Conservation (phyloP, 495 filamentous ascomycete genomes). For the Geoglossum glabrum region DNA sequence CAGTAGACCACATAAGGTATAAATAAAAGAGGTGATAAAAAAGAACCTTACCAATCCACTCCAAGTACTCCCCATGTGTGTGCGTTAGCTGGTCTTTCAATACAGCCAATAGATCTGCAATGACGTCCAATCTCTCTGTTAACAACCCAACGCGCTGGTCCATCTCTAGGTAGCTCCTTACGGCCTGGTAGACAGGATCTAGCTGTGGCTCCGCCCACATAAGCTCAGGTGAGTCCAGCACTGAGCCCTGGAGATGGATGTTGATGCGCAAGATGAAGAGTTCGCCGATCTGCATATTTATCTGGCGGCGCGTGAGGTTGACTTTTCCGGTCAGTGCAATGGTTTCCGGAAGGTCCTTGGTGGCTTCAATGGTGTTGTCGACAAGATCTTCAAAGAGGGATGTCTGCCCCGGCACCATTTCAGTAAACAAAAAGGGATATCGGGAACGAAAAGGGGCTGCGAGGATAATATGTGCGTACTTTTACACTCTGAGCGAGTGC, state of each 20-base stretch:
- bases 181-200: conserved; percentile 86
- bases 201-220: conserved; percentile 97
- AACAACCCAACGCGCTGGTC: conserved; percentile 82
- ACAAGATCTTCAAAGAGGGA: conserved; percentile 91
- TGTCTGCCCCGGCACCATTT: conserved; percentile 32
- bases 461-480: conserved; percentile 21
- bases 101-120: conserved; percentile 83
- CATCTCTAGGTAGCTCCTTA: conserved; percentile 91
- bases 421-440: conserved; percentile 2
- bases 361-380: conserved; percentile 76
- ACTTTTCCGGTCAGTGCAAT: conserved; percentile 85
- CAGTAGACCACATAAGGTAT: neutral
- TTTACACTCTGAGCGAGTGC: conserved; percentile 87
- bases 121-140: conserved; percentile 79
- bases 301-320: conserved; percentile 58
- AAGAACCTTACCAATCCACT: conserved; percentile 67
- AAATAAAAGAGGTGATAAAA: neutral
- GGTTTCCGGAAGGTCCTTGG: conserved; percentile 72
- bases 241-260: conserved; percentile 90
- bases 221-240: conserved; percentile 90
- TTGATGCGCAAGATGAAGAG: conserved; percentile 94
- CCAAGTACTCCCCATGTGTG: conserved; percentile 84
- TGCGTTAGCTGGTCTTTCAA: conserved; percentile 91
- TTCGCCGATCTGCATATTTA: conserved; percentile 98
- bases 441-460: neutral